Base-by-base conservation (phyloP, 2,329 filamentous ascomycete species). In the Ophiobolus disseminans region DNA sequence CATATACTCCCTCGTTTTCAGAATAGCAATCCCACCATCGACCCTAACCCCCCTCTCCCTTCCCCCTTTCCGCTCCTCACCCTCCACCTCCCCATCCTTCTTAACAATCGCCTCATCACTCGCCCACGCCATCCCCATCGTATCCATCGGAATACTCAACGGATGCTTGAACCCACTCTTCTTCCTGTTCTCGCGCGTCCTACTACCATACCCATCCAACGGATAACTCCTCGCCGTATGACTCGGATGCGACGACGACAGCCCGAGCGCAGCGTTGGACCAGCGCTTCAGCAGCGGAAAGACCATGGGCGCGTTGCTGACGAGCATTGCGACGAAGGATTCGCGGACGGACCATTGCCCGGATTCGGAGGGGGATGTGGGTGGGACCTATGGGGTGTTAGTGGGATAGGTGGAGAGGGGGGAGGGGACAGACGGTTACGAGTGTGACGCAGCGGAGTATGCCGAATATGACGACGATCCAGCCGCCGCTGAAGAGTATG, bases 381-480 rank as follows among this genome's bases (percentile, higher is more conserved):
- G 74, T 40, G 73, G 67, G 39, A 68, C 58, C 23, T 69, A 73
- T 40, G 70, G 68, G 11, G 19, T 40, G 22, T 45, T 48, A 34
- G 41, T 44, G 16, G 45, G 20, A 32, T 23, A 14, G 21, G 20
- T 26, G 4, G 3, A 17, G 2, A 20, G 19, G 31, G 22, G 5
- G 11, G 30, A 11, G 14, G n/a, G 40, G 16, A 39, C 42, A 9
- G 16, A 45, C 42, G 3, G 43, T 45, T n/a, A 50, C 35, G 22
- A 52, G 31, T 10, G 36, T 40, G n/a, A 47, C 46, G 43, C 57
- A 60, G 32, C 82, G 80, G 7, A 85, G 68, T 45, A 84, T 77
- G 3, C 79, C 80, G 16, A 78, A 78, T 31, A 79, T 75, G 56
- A 82, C 83, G 38, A 84, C 78, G 56, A 85, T 83, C 10, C 80